Base-by-base conservation (phyloP, 176 grass and related monocot species). In the Triticum turgidum region DNA sequence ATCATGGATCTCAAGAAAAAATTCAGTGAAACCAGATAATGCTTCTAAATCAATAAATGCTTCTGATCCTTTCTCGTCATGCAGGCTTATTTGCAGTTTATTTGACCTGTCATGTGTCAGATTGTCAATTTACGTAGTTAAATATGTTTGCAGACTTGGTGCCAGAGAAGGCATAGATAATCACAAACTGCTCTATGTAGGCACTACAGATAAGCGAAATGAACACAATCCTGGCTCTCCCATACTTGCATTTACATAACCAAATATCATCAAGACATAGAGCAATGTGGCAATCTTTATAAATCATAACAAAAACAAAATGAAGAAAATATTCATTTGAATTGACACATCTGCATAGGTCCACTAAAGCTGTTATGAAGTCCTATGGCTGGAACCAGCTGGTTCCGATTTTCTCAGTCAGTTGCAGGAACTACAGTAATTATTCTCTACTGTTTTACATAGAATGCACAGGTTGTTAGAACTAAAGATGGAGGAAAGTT, bases 1-100 rank as follows among this genome's bases (percentile, higher is more conserved):
- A 88, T 90, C 85, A 70, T 92, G 56, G 52, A 82, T 90, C 69
- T 97, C 94, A 65, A 97, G 78, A 77, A 81, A 89, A 81, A 97
- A 82, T 76, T 94, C 94, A 37, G 94, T 94, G 65, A 90, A 97
- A 71, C 91, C 88, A 90, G 94, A 97, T 61, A 97, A 67, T 85
- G 84, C 87, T 42, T 92, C 92, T 77, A 97, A 81, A 79, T 97
- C 87, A 77, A 97, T 89, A 82, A 77, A 70, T 69, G 76, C 69
- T 52, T 80, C 89, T 70, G 94, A 90, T 84, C 85, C 81, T 86
- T 84, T 87, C 21, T 73, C 89, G 7, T 73, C 71, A 61, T 80
- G 67, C 83, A 89, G 90, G 79, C 73, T 85, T 84, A 97, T 89
- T 83, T 83, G 89, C 30, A 97, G 81, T 86, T 92, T 91, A 73